Percentiles rank a stretch among this genome's conserved stretches.
Evolutionary conservation across 306 rosid genomes (phyloP).

Genomic region (Glycine latifolia): DNA sequence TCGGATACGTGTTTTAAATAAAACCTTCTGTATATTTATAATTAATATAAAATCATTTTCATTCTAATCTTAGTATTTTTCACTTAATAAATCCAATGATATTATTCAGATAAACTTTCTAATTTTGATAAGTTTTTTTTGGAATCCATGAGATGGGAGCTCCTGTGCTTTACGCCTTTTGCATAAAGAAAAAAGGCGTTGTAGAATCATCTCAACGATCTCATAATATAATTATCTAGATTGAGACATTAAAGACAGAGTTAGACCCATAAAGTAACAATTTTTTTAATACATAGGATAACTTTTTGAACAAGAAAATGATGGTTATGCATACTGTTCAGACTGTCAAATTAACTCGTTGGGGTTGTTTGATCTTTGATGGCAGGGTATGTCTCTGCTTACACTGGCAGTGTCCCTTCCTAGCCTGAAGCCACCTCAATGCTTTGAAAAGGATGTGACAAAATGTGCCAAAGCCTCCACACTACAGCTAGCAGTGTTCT

Average conservation of each 20-base stretch:
- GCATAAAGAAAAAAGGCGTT: neutral
- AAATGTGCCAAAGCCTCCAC: constrained; percentile 54
- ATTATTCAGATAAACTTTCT: neutral
- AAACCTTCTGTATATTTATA: neutral
- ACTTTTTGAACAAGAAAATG: neutral
- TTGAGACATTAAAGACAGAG: neutral
- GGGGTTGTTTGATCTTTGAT: neutral
- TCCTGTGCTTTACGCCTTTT: too few relatives aligned
- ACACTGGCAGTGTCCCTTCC: constrained; percentile 62
- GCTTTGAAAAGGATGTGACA: constrained; percentile 41
- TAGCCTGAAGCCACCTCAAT: constrained; percentile 54
- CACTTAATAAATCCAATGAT: neutral
- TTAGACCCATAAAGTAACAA: neutral
- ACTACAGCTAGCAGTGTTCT: constrained; percentile 54
- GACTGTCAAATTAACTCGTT: neutral
- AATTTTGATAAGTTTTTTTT: neutral
- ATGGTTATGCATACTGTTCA: constrained; percentile 6
- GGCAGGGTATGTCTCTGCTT: constrained; percentile 60
- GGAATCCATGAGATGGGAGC: neutral
- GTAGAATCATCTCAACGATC: neutral
- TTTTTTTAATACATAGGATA: neutral
- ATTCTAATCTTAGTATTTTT: neutral
- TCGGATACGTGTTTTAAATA: neutral
- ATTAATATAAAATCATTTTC: neutral
- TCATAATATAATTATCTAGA: neutral